Evolutionary conservation across 1,139 yeast species (phyloP).

Genomic region (Maudiozyma humilis): DNA sequence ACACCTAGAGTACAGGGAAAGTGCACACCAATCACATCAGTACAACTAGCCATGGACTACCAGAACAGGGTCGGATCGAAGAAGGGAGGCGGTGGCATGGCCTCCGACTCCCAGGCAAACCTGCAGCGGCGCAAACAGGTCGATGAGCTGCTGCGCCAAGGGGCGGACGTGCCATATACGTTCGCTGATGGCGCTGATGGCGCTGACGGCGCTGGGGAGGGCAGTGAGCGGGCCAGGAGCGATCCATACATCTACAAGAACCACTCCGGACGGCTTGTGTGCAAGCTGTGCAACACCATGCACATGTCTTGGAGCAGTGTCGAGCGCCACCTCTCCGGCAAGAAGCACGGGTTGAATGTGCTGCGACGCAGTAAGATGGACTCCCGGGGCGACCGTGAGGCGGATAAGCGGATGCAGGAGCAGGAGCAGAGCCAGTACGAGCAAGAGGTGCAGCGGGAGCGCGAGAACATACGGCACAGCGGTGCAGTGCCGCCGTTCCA

Average conservation of each 20-base stretch:
- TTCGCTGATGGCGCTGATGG: slow-evolving; percentile 34
- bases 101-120: slow-evolving; percentile 50
- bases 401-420: slow-evolving; percentile 1
- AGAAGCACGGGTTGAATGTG: slow-evolving; percentile 52
- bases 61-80: slow-evolving; percentile 43
- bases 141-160: slow-evolving; percentile 40
- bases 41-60: slow-evolving; percentile 32
- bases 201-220: slow-evolving; percentile 35
- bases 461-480: slow-evolving; percentile 21
- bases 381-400: background rate
- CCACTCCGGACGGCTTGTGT: slow-evolving; percentile 56
- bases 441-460: slow-evolving; percentile 18
- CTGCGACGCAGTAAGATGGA: slow-evolving; percentile 36
- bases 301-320: slow-evolving; percentile 57
- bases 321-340: slow-evolving; percentile 52
- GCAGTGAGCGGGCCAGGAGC: slow-evolving; percentile 20
- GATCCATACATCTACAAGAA: slow-evolving; percentile 62
- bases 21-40: background rate
- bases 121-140: slow-evolving; percentile 49
- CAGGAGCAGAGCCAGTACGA: slow-evolving; percentile 9
- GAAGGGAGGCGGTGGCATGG: slow-evolving; percentile 52
- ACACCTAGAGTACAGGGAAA: no score
- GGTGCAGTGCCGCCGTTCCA: slow-evolving; percentile 24
- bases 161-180: slow-evolving; percentile 38
- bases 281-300: slow-evolving; percentile 53